Conservation (phyloP, 2,329 filamentous ascomycete genomes). For the Mollisiaceae sp. region DNA sequence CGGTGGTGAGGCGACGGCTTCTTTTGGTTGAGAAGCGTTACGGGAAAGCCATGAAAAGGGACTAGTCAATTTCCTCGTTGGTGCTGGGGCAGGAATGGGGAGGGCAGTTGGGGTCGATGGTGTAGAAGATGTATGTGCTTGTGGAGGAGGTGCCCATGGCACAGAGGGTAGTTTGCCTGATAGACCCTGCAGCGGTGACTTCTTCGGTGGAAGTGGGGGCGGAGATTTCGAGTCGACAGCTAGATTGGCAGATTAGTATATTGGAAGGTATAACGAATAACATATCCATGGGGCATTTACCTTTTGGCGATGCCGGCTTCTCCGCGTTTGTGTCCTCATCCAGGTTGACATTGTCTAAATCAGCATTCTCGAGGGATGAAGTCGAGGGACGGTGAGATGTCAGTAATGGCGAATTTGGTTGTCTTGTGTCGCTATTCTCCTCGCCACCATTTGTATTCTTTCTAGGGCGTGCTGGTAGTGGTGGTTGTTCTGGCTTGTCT, state of each 20-base stretch:
- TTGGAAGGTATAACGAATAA: background rate
- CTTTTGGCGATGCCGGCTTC: slow-evolving; percentile 24
- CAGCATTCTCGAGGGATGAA: slow-evolving; percentile 66
- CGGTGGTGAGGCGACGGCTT: slow-evolving; percentile 60
- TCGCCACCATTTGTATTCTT: slow-evolving; percentile 39
- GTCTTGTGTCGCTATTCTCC: slow-evolving; percentile 34
- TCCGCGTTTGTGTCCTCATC: slow-evolving; percentile 52
- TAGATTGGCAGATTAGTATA: slow-evolving; percentile 30
- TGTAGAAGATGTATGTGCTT: slow-evolving; percentile 22
- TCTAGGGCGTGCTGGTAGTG: slow-evolving; percentile 31
- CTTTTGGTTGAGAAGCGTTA: slow-evolving; percentile 63
- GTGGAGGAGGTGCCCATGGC: slow-evolving; percentile 69
- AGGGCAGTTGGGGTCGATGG: slow-evolving; percentile 27
- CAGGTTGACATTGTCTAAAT: slow-evolving; percentile 49
- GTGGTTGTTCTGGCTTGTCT: slow-evolving; percentile 39
- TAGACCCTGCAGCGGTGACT: slow-evolving; percentile 66
- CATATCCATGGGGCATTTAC: slow-evolving; percentile 21
- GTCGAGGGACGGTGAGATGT: slow-evolving; percentile 58
- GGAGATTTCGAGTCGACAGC: slow-evolving; percentile 39
- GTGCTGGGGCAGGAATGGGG: slow-evolving; percentile 34
- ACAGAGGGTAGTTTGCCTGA: slow-evolving; percentile 74
- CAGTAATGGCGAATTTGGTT: slow-evolving; percentile 54
- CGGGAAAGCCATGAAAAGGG: slow-evolving; percentile 87
- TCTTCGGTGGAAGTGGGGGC: slow-evolving; percentile 38
- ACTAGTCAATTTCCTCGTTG: slow-evolving; percentile 76